Base-by-base conservation (phyloP, 192 early-diverging fungal genomes). In the Obelidium mucronatum region DNA sequence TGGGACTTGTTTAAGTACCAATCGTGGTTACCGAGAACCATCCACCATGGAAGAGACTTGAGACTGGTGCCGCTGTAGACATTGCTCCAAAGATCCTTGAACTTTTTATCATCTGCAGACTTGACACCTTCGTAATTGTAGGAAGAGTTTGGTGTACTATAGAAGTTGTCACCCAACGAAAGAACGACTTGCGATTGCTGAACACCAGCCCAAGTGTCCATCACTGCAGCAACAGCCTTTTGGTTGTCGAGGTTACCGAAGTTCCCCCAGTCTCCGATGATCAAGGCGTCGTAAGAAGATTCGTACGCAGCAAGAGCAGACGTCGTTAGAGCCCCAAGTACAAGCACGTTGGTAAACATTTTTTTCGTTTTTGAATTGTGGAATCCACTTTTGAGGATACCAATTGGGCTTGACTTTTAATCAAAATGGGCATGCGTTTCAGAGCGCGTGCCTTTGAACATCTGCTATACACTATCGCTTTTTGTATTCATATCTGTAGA, bases 1-100 rank as follows among this genome's bases (percentile, higher is more conserved):
- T 77, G 54, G 3, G 67, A 68, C 71, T 28, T 42, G 39, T 59
- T 60, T 11, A 71, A 36, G 68, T 77, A 77, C 75, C 75, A 75
- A 58, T 75, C 73, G 73, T 75, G 73, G 73, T 75, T 75, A 28
- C 73, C 48, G 30, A 58, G 55, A 22, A 58, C 55, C 24, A 40
- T 19, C 59, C 31, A 60, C 68, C 68, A 70, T 55, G 68, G 68
- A 17, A 70, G 19, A 26, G 19, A n/a, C 39, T 40, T 6, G 6
- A 70, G 48, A 28, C 6, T 26, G 19, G n/a, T 22, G 68, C 19
- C 19, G 44, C 6, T 11, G 68, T 24, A 48, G 3, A 28, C 42
- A 51, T 48, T 31, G 26, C 34, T 4, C 48, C 40, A 55, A 51
- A 55, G 24, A 17, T 59, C 13, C 8, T 4, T 48, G 44, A n/a